These are phyloP conservation scores for Rhizopogon vulgaris DNA, from an alignment of 768 basidiomycete species.

Conservation along the genomic window DNA sequence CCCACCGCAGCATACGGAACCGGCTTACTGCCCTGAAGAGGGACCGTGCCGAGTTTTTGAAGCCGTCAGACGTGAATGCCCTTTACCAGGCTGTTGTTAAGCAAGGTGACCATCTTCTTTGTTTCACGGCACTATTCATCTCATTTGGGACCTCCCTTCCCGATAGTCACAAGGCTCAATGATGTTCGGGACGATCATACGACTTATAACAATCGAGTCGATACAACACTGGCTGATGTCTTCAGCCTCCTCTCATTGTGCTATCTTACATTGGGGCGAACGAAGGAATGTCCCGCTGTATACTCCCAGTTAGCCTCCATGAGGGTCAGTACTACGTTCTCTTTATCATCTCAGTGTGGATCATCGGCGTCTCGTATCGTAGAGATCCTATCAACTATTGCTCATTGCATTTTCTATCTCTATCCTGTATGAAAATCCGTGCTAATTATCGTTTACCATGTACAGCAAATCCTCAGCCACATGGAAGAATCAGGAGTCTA, in stretches of 20 bases:
- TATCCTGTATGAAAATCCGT: constrained; percentile 3
- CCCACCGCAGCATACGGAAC: constrained; percentile 73
- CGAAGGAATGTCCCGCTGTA: constrained; percentile 87
- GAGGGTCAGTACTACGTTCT: constrained; percentile 58
- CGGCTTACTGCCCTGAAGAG: constrained; percentile 92
- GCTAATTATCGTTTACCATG: constrained; percentile 11
- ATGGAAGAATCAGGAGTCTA: constrained; percentile 96
- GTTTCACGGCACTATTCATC: background rate
- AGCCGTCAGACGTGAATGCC: constrained; percentile 85
- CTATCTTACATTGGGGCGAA: constrained; percentile 97
- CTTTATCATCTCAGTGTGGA: background rate
- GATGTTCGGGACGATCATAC: constrained; percentile 78
- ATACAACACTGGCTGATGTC: constrained; percentile 93
- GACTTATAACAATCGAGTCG: constrained; percentile 81
- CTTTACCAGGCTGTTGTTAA: constrained; percentile 92
- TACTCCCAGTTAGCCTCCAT: constrained; percentile 96
- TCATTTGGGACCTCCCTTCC: constrained; percentile 3
- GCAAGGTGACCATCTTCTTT: constrained; percentile 55
- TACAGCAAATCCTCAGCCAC: constrained; percentile 87
- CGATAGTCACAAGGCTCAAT: constrained; percentile 82
- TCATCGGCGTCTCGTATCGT: background rate
- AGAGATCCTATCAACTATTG: background rate
- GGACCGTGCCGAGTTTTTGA: constrained; percentile 88
- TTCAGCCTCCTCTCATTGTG: constrained; percentile 93
- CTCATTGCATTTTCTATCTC: constrained; percentile 16